A percentile compares a stretch with the other conserved stretches of the same genome.
Conservation (phyloP, 1,139 yeast species). For the Geotrichum reessii region DNA sequence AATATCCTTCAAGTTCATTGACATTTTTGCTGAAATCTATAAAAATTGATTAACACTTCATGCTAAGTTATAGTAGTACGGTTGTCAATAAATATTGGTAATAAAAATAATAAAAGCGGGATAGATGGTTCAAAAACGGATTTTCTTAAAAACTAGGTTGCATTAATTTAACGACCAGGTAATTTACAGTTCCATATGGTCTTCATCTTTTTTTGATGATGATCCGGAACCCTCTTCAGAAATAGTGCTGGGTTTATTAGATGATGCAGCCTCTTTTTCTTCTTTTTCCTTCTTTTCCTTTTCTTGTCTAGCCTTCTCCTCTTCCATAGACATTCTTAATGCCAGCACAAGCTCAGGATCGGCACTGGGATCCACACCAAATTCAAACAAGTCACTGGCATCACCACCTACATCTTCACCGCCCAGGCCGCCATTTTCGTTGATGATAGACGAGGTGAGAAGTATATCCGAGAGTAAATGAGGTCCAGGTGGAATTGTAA, state of each 20-base stretch:
- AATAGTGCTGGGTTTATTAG: conserved; percentile 9
- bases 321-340: conserved; percentile 75
- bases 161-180: not conserved
- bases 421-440: conserved; percentile 46
- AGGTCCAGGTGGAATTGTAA: conserved; percentile 87
- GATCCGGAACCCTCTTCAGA: conserved; percentile 7
- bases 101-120: not conserved
- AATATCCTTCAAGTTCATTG: too few species aligned
- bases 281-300: conserved; percentile 37
- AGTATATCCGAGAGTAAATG: conserved; percentile 69
- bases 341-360: conserved; percentile 98
- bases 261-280: conserved; percentile 19
- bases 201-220: conserved; percentile 15
- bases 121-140: not conserved
- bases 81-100: not conserved
- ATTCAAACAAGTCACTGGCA: conserved; percentile 49
- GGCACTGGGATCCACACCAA: conserved; percentile 80
- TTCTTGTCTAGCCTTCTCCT: conserved; percentile 73
- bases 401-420: conserved; percentile 43
- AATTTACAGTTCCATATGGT: conserved; percentile 16
- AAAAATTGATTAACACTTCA: not conserved
- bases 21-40: not conserved
- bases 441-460: conserved; percentile 62
- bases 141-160: not conserved
- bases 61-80: not conserved